A percentile compares a stretch with the other conserved stretches of the same genome.
These are phyloP conservation scores for Apiotrichum sp. DNA, from an alignment of 1,284 basidiomycete genomes.

Conservation along the genomic window DNA sequence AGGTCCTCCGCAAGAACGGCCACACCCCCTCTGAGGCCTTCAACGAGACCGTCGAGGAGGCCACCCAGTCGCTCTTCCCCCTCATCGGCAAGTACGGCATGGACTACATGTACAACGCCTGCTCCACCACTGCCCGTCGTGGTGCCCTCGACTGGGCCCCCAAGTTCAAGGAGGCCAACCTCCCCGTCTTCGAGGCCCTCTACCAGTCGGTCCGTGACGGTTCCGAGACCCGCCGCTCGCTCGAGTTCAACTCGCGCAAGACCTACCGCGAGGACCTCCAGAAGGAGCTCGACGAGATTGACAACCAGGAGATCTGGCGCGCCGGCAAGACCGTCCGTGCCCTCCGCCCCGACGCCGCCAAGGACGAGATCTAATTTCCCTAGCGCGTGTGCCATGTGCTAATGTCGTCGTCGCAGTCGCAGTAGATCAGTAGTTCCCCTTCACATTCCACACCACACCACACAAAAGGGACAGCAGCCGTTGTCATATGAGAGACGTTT, in stretches of 20 bases:
- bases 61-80: constrained; percentile 96
- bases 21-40: constrained; percentile 95
- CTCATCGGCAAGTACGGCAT: constrained; percentile 93
- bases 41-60: constrained; percentile 99
- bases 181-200: constrained; percentile 85
- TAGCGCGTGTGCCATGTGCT: too few relatives aligned
- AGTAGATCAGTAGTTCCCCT: neutral
- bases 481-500: constrained; percentile 4
- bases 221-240: constrained; percentile 90
- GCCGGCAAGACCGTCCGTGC: constrained; percentile 62
- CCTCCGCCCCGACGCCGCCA: constrained; percentile 45
- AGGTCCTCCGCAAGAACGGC: constrained; percentile 96
- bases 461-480: constrained; percentile 4
- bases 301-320: constrained; percentile 86
- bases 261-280: constrained; percentile 94
- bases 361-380: constrained; percentile 38
- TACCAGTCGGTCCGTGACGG: constrained; percentile 94
- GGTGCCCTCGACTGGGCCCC: constrained; percentile 99
- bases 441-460: neutral
- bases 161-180: constrained; percentile 81
- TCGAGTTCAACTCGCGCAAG: constrained; percentile 88
- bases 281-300: constrained; percentile 90
- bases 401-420: neutral
- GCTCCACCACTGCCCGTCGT: constrained; percentile 97
- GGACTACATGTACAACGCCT: constrained; percentile 99